Evolutionary conservation across 495 filamentous ascomycete species (phyloP).

Genomic region (Penicillium crystallinum): DNA sequence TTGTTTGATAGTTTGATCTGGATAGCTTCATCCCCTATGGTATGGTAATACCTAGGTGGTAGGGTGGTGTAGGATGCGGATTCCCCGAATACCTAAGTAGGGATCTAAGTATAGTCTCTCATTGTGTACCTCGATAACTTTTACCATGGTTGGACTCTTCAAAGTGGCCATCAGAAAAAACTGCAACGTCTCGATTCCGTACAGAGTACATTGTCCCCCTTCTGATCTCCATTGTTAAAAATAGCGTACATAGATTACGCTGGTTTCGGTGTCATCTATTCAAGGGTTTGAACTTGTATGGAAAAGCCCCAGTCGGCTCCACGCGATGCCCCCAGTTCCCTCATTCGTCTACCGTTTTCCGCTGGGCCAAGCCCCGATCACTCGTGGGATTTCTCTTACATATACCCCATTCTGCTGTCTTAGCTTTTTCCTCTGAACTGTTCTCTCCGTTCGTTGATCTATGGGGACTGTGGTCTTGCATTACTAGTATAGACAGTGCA

Average conservation of each 20-base stretch:
- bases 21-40: neutral
- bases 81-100: no score
- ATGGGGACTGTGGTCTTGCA: neutral
- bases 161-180: no score
- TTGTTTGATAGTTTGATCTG: neutral
- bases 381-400: constrained; percentile 1
- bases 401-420: constrained; percentile 2
- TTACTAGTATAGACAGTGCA: neutral
- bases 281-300: neutral
- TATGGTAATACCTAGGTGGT: no score
- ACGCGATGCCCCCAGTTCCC: neutral
- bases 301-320: neutral
- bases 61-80: no score
- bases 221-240: no score
- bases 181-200: no score
- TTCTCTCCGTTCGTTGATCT: neutral
- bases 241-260: neutral
- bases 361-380: neutral
- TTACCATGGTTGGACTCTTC: no score
- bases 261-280: neutral
- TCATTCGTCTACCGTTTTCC: neutral
- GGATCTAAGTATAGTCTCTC: no score
- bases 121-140: no score
- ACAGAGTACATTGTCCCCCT: no score
- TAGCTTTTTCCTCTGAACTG: neutral